Percentiles rank a stretch among this genome's conserved stretches.
Evolutionary conservation across 495 filamentous ascomycete species (phyloP).

Genomic region (Cercophora newfieldiana): DNA sequence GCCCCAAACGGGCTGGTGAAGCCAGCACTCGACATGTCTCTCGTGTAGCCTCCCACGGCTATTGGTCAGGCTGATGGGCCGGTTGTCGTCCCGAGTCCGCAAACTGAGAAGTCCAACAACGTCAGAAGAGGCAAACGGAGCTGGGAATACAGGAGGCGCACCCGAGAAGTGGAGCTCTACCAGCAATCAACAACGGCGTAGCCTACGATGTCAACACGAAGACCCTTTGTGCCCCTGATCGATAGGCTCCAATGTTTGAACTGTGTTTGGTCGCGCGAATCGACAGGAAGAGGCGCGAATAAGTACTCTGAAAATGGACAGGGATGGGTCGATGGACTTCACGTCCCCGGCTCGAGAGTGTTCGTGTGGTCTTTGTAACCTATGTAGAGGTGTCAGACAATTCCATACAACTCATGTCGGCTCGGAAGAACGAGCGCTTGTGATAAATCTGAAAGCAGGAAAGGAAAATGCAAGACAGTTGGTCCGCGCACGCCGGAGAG

Average conservation of each 20-base stretch:
- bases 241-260: neutral
- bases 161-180: neutral
- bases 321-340: neutral
- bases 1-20: conserved; percentile 58
- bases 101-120: neutral
- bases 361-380: conserved; percentile 4
- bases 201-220: neutral
- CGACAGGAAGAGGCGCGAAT: neutral
- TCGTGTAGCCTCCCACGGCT: neutral
- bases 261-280: neutral
- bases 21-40: conserved; percentile 49
- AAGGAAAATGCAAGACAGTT: conserved; percentile 17
- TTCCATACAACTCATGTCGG: conserved; percentile 8
- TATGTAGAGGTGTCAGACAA: conserved; percentile 19
- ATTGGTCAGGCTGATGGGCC: neutral
- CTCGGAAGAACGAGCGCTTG: neutral
- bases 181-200: neutral
- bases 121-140: neutral
- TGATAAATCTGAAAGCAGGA: conserved; percentile 8
- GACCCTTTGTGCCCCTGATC: neutral
- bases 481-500: conserved; percentile 17
- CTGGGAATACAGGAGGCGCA: neutral
- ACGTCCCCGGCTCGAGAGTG: neutral
- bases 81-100: neutral
- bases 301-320: conserved; percentile 1